phyloP scores from a whole-genome alignment of 2,329 filamentous ascomycete genomes.

The Stachybotrys chlorohalonatus region DNA sequence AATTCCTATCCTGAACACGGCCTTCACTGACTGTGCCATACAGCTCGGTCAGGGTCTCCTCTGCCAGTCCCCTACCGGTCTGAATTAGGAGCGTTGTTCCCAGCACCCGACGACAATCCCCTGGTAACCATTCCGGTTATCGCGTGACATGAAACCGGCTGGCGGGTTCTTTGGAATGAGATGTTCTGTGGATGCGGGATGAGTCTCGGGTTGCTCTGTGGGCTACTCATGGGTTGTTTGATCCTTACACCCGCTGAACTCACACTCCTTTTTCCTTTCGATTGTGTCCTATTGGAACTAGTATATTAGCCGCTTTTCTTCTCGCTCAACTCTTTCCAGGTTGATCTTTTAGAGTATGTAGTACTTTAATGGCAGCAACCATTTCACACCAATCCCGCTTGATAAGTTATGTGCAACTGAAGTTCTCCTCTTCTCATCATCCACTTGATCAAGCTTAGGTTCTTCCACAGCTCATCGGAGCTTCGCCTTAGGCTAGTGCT shows the following conservation, averaged over 20 bases:
- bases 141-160: too few species aligned
- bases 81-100: background rate
- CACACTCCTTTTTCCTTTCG: background rate
- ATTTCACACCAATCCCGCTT: too few species aligned
- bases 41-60: background rate
- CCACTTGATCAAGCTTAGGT: too few species aligned
- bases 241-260: background rate
- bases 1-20: background rate
- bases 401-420: too few species aligned
- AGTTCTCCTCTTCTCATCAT: too few species aligned
- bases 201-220: background rate
- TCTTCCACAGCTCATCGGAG: too few species aligned
- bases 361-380: too few species aligned
- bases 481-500: too few species aligned
- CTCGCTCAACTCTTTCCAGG: too few species aligned
- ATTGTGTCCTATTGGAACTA: background rate
- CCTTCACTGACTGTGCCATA: background rate
- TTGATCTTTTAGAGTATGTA: too few species aligned
- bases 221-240: background rate
- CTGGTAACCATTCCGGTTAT: too few species aligned
- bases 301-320: background rate
- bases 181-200: background rate
- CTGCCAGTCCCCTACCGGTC: background rate
- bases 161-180: background rate
- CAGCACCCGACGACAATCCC: background rate